These are phyloP conservation scores for Neopestalotiopsis clavispora DNA, from an alignment of 2,329 filamentous ascomycete species.

Conservation along the genomic window DNA sequence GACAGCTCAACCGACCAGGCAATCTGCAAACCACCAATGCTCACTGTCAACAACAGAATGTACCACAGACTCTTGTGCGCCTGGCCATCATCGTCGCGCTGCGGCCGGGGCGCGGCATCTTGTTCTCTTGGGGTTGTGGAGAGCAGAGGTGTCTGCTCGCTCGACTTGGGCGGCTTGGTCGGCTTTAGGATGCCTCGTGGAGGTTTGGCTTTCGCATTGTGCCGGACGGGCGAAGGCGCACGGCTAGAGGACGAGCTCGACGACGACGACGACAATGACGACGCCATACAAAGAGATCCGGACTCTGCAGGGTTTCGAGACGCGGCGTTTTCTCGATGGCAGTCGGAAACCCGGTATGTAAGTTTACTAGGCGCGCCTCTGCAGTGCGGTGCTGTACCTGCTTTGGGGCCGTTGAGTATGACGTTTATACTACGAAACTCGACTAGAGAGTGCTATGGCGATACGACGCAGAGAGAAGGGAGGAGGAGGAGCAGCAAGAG, in stretches of 20 bases:
- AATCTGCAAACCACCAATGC: constrained; percentile 88
- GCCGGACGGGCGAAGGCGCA: constrained; percentile 32
- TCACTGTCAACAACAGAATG: constrained; percentile 82
- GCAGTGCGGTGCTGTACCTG: background rate
- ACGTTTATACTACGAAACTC: background rate
- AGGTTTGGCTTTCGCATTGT: constrained; percentile 19
- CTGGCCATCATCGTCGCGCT: constrained; percentile 45
- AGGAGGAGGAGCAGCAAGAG: background rate
- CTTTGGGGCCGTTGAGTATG: background rate
- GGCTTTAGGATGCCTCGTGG: background rate
- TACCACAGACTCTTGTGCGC: constrained; percentile 83
- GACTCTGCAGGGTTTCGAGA: background rate
- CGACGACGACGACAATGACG: constrained; percentile 40
- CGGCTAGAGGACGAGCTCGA: constrained; percentile 27
- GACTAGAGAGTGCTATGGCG: background rate
- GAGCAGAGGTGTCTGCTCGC: constrained; percentile 56
- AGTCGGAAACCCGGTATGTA: background rate
- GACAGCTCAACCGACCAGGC: constrained; percentile 96
- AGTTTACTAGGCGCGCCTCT: background rate
- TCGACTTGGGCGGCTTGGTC: background rate
- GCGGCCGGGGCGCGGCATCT: constrained; percentile 15
- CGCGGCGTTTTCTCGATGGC: background rate
- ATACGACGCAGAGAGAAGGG: background rate
- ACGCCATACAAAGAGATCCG: constrained; percentile 39
- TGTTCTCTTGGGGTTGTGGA: constrained; percentile 29